Evolutionary conservation across 441 rosid species (phyloP).

Genomic region (Gossypium trilobum): DNA sequence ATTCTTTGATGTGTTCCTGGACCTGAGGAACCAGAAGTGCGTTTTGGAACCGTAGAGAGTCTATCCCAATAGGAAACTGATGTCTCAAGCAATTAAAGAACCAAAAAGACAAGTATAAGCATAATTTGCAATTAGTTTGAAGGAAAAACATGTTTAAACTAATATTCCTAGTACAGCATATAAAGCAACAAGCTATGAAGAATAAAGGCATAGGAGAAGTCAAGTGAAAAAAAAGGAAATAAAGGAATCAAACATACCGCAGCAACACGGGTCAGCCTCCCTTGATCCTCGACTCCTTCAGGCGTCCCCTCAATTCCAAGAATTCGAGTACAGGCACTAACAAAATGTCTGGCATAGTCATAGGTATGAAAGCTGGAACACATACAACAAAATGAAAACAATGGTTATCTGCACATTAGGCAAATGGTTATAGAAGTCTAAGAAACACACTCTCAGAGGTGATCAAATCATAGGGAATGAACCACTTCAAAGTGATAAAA

Average conservation of each 20-base stretch:
- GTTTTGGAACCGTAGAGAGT: slow-evolving; percentile 71
- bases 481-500: slow-evolving; percentile 2
- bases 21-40: slow-evolving; percentile 60
- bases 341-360: slow-evolving; percentile 98
- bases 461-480: not conserved
- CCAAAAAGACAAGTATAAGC: slow-evolving; percentile 1
- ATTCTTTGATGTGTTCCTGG: slow-evolving; percentile 66
- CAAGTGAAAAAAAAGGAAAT: slow-evolving; percentile 12
- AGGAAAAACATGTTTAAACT: slow-evolving; percentile 7
- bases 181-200: slow-evolving; percentile 4
- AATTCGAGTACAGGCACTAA: slow-evolving; percentile 96
- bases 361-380: slow-evolving; percentile 83
- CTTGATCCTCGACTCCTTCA: slow-evolving; percentile 98
- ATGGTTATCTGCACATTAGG: not conserved
- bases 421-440: not conserved
- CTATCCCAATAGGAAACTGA: slow-evolving; percentile 98
- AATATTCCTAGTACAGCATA: slow-evolving; percentile 14
- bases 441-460: not conserved
- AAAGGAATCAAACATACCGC: slow-evolving; percentile 51
- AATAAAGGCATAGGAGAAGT: slow-evolving; percentile 16
- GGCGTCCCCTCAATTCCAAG: slow-evolving; percentile 99
- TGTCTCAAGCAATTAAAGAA: slow-evolving; percentile 17
- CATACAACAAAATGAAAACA: not conserved
- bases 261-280: slow-evolving; percentile 89
- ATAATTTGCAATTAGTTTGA: not conserved